Conservation (phyloP, 352 stramenopile species). For the Globisporangium rhizosaccharum region DNA sequence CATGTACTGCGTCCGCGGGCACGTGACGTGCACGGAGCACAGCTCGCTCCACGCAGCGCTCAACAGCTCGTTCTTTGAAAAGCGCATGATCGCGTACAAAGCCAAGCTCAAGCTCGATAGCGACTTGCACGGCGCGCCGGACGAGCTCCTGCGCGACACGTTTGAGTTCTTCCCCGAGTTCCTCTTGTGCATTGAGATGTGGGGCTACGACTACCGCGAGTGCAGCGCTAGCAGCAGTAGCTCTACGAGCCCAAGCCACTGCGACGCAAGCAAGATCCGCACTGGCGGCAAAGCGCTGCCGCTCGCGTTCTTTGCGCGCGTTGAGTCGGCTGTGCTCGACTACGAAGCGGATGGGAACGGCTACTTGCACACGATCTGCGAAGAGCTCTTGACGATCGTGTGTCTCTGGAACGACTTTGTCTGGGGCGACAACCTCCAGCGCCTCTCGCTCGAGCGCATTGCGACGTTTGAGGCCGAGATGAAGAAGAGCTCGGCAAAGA, state of each 20-base stretch:
- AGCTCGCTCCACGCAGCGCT: slow-evolving; percentile 54
- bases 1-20: slow-evolving; percentile 56
- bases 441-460: slow-evolving; percentile 39
- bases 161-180: slow-evolving; percentile 78
- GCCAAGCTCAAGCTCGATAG: slow-evolving; percentile 57
- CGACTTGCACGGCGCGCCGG: slow-evolving; percentile 27
- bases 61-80: slow-evolving; percentile 70
- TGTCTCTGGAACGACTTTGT: slow-evolving; percentile 80
- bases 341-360: slow-evolving; percentile 60
- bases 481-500: slow-evolving; percentile 53
- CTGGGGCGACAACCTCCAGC: slow-evolving; percentile 52
- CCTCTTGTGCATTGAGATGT: slow-evolving; percentile 68
- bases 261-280: slow-evolving; percentile 10
- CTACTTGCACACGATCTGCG: slow-evolving; percentile 56
- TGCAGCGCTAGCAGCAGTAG: slow-evolving; percentile 15
- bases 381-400: slow-evolving; percentile 67
- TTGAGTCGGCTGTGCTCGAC: slow-evolving; percentile 47
- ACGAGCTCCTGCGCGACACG: slow-evolving; percentile 62
- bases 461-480: slow-evolving; percentile 56
- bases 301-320: slow-evolving; percentile 32
- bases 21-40: slow-evolving; percentile 41
- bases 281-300: slow-evolving; percentile 22
- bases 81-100: slow-evolving; percentile 75
- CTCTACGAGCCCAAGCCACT: background rate
- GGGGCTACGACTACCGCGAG: slow-evolving; percentile 62